Base-by-base conservation (phyloP, 2,329 filamentous ascomycete species). In the Phialocephala subalpina region DNA sequence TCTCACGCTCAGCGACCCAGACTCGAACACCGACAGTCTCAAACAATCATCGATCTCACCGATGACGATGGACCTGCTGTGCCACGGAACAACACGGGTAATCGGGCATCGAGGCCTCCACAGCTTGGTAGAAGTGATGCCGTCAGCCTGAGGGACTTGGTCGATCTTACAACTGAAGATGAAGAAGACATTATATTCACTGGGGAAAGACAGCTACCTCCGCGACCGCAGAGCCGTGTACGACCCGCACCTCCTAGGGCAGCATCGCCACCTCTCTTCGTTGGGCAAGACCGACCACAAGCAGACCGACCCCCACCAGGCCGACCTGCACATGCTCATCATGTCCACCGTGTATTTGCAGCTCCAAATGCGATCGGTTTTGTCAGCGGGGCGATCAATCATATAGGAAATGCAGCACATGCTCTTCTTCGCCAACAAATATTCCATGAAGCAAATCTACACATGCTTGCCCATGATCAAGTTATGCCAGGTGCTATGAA, bases 151-250 rank as follows among this genome's bases (percentile, higher is more conserved):
- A 67, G 60, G n/a, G 67, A 73, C 20, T 76, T 86, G 33, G 86
- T 87, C 61, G 86, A 87, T 71, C 79, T 87, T 11, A 87, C 85
- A 2, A 77, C 77, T 29, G 84, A 86, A 65, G 79, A 78, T 7
- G 77, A 77, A 12, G 78, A 16, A 27, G 77, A 79, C 5, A 60
- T 77, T 40, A 75, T 78, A 1, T 70, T 79, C 7, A 72, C 73
- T 71, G 58, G 67, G 70, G 61, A 53, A 70, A 58, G 73, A 69
- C 16, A 67, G 71, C 61, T 73, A 60, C 63, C 67, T 16, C 62
- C 62, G 47, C 67, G 60, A 25, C 59, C 55, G n/a, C 14, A 12
- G 9, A 33, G 29, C 8, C 29, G 2, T 11, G 55, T 40, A 57
- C 55, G 35, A 20, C 36, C 35, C 18, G 52, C 25, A 5, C 45